A percentile compares a stretch with the other conserved stretches of the same genome.
These are phyloP conservation scores for Magnusiomyces paraingens DNA, from an alignment of 1,139 yeast genomes.

Conservation along the genomic window DNA sequence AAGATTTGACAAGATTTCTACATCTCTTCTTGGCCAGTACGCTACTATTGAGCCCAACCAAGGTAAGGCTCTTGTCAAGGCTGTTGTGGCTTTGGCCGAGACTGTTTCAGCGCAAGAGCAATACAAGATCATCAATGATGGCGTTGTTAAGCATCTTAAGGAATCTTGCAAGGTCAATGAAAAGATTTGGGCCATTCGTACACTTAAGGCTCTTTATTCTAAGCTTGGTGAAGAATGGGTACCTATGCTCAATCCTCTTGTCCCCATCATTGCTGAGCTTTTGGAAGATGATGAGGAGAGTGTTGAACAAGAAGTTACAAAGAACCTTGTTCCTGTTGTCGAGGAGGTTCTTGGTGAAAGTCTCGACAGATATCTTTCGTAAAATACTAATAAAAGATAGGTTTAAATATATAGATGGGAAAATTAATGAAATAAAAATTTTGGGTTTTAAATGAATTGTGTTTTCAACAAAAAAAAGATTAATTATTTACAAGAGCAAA, in stretches of 20 bases:
- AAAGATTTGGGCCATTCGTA: conserved; percentile 78
- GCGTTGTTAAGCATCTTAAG: conserved; percentile 51
- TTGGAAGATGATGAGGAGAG: conserved; percentile 93
- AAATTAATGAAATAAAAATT: background rate
- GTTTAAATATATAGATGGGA: background rate
- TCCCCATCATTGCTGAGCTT: conserved; percentile 91
- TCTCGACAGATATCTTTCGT: conserved; percentile 78
- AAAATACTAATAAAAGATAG: conserved; percentile 18
- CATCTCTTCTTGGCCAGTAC: conserved; percentile 60
- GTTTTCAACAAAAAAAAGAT: no score
- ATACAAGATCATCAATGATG: conserved; percentile 56
- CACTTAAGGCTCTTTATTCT: conserved; percentile 75
- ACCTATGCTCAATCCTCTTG: conserved; percentile 81
- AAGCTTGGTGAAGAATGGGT: conserved; percentile 96
- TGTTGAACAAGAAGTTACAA: conserved; percentile 86
- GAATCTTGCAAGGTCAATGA: conserved; percentile 40
- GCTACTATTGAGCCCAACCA: conserved; percentile 58
- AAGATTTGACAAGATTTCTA: conserved; percentile 67
- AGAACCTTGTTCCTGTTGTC: conserved; percentile 85
- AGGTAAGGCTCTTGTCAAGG: conserved; percentile 58
- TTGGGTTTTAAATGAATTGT: no score
- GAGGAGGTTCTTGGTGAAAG: conserved; percentile 94
- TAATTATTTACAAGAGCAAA: no score
- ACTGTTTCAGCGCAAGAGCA: conserved; percentile 73
- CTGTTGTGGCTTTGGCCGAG: conserved; percentile 69